Base-by-base conservation (phyloP, 2,329 filamentous ascomycete genomes). In the Magnaporthales sp. region DNA sequence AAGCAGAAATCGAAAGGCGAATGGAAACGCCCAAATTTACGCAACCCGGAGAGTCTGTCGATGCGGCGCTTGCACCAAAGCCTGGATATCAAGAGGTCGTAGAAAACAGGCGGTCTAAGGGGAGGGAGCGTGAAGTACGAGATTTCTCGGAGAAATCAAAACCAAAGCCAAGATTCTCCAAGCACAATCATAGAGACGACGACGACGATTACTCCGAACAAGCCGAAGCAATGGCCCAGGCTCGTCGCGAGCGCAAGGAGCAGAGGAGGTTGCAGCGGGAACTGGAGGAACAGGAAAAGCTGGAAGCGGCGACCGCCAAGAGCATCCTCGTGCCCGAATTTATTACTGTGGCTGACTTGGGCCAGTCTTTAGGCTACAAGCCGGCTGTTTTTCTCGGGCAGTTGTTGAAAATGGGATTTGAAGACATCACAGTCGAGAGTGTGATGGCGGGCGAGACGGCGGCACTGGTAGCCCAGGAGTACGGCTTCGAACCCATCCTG, bases 391-490 rank as follows among this genome's bases (percentile, higher is more conserved):
- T 99, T 72, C 80, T 96, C 13, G 72, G 75, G 19, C 92, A 93
- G 73, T 83, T 99, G 77, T 86, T 88, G 74, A 86, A 95, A 65
- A 87, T 98, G 73, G 96, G 95, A 0, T 99, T 97, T 70, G 92
- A 97, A 72, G 90, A 93, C 64, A 86, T 94, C 19, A 87, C 87
- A 15, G 85, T 89, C 65, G 92, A 94, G 72, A 93, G 94, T 73
- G 87, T 99, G 68, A 86, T 99, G 75, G 94, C 94, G 68, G 89
- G 92, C 11, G 94, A 98, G 75, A 95, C 92, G 62, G 94, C 94
- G 2, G 91, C 91, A 8, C 83, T 99, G 66, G 90, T 99, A 71
- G 93, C 93, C 4, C 88, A 92, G 77, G 94, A 99, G 75, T 98
- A 94, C 75, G 93, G 94, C 64, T 97, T 91, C 70, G 93, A 98